Evolutionary conservation across 106 monocot species (phyloP).

Genomic region (Dactylorhiza incarnata): DNA sequence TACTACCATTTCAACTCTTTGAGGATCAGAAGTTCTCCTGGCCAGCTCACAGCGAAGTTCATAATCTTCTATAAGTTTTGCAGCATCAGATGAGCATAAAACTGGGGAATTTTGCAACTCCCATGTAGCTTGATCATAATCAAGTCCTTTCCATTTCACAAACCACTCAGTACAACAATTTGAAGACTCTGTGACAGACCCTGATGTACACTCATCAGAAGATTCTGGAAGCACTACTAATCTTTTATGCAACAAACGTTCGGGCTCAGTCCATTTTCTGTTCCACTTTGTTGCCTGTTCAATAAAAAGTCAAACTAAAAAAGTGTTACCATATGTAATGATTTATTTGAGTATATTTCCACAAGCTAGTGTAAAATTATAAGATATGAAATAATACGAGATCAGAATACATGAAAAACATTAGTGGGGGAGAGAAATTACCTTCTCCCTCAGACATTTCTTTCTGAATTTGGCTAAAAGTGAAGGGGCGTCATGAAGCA

Average conservation of each 20-base stretch:
- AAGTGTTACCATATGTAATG: neutral
- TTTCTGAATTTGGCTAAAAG: conserved; percentile 51
- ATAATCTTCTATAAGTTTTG: conserved; percentile 41
- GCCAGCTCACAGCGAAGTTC: conserved; percentile 38
- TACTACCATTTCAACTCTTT: conserved; percentile 35
- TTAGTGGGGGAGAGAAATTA: conserved; percentile 5
- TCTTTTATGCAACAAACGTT: conserved; percentile 62
- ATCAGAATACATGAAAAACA: neutral
- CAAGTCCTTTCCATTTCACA: conserved; percentile 82
- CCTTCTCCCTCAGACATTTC: conserved; percentile 54
- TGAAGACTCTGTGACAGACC: conserved; percentile 9
- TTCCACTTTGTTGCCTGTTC: conserved; percentile 52
- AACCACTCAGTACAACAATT: conserved; percentile 58
- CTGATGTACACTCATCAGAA: conserved; percentile 35
- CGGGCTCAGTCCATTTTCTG: conserved; percentile 65
- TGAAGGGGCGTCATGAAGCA: conserved; percentile 40
- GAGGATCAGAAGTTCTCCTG: conserved; percentile 23
- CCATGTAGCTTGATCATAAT: conserved; percentile 83
- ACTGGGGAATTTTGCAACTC: conserved; percentile 55
- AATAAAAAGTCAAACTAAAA: neutral
- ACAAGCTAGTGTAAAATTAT: neutral
- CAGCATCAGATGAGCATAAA: conserved; percentile 35
- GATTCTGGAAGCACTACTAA: conserved; percentile 28
- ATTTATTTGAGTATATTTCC: neutral
- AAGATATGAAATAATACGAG: neutral